Conservation (phyloP, 257 asterid genomes). For the Agastache rugosa region DNA sequence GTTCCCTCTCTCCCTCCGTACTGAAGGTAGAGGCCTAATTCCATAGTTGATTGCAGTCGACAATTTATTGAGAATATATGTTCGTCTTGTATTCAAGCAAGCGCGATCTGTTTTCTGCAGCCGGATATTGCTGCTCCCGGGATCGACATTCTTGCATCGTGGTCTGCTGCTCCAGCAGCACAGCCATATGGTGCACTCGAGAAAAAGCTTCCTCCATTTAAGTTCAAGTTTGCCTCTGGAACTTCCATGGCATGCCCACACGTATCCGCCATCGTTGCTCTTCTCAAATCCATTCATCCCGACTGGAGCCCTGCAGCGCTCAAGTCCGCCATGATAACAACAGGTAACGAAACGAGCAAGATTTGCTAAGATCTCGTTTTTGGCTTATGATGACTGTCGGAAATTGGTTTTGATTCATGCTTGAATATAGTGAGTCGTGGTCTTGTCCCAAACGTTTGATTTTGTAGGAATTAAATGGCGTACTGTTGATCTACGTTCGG, state of each 20-base stretch:
- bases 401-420: no score
- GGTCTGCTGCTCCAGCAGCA: slow-evolving; percentile 44
- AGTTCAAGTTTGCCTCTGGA: slow-evolving; percentile 46
- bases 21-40: slow-evolving; percentile 36
- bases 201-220: slow-evolving; percentile 24
- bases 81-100: background rate
- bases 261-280: slow-evolving; percentile 48
- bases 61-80: no score
- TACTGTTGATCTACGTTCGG: no score
- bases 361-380: background rate
- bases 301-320: slow-evolving; percentile 55
- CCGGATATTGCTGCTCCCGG: slow-evolving; percentile 53
- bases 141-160: slow-evolving; percentile 44
- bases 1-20: slow-evolving; percentile 45
- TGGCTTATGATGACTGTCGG: no score
- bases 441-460: no score
- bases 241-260: slow-evolving; percentile 59
- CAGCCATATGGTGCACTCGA: slow-evolving; percentile 25
- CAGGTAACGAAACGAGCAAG: slow-evolving; percentile 31
- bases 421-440: no score
- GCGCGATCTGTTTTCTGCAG: slow-evolving; percentile 29
- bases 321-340: slow-evolving; percentile 46
- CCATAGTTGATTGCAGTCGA: no score
- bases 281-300: slow-evolving; percentile 46
- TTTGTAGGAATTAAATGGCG: no score